Base-by-base conservation (phyloP, 2,329 filamentous ascomycete species). In the Lachnellula occidentalis region DNA sequence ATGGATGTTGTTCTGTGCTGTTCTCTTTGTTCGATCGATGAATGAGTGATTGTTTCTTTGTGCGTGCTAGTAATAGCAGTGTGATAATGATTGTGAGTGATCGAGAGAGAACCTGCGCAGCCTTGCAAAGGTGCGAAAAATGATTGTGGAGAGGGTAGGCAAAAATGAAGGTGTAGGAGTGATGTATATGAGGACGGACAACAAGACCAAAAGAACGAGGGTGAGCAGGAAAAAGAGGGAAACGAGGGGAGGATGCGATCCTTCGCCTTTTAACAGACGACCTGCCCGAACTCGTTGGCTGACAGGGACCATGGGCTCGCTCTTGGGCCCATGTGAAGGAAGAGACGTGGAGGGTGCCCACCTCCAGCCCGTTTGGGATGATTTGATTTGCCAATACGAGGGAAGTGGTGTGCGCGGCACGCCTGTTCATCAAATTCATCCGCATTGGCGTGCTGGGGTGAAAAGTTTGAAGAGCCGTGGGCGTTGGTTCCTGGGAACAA, bases 11-110 rank as follows among this genome's bases (percentile, higher is more conserved):
- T 12, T 49, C 31, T 14, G 54, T 56, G 48, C 53, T n/a, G 45
- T 12, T 15, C 47, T 52, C 60, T 60, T 63, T 57, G 61, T 60
- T 63, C 59, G 61, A 59, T 60, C 59, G 60, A 59, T 60, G 61
- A 59, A 62, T 56, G 53, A 42, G 45, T 48, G 50, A 24, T 48
- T 48, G 27, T 39, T 22, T 53, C 14, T 15, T 50, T 50, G 41
- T 24, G 17, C 21, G 22, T 31, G 41, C 14, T 50, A 37, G 14
- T 21, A 17, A 27, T 50, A 31, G 41, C 12, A 11, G 6, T 17
- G 42, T 17, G 39, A 45, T 39, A 56, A 56, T 14, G 54, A 56
- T 24, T 53, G 54, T 56, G 9, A 36, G 48, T 50, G 47, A 53
- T 50, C 36, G 41, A 42, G 41, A 51, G 39, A 43, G 21, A 12